Evolutionary conservation across 192 early-diverging fungal species (phyloP), one percentile per base, ranked within the genome.

Genomic region (Podochytrium sp.): DNA sequence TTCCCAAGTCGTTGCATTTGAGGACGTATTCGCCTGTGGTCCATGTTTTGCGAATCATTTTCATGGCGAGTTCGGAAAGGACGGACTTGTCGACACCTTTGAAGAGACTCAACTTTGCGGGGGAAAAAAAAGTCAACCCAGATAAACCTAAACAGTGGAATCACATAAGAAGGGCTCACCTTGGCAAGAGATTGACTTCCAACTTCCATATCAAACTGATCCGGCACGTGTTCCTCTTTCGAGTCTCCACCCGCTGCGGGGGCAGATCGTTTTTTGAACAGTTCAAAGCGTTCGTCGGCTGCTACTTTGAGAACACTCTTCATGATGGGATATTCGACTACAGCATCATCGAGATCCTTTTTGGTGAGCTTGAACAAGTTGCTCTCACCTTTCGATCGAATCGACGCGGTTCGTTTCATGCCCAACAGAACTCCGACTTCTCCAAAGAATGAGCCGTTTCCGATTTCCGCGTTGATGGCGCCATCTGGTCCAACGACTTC

Each of bases 351-450:
- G 55, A 86, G 39, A 27, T 65, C 76, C 27, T 74, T 32, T 42
- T 78, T 81, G 3, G 64, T 74, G 16, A 86, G 30, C 34, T 77
- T 80, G 38, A 85, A 64, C 20, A 80, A n/a, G 41, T 58, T 71
- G 58, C 81, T 78, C 65, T 78, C 74, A 47, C 81, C 76, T 70
- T 85, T 82, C n/a, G 83, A 78, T 62, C 76, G 38, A 66, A 84
- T 81, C 27, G 70, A 69, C 10, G 83, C 80, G 16, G 83, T 84
- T 57, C 83, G 64, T 32, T 66, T 65, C n/a, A 84, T 78, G 33
- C 81, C 76, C 38, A 82, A 58, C 40, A 84, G 34, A 50, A 86
- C 40, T 41, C 83, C 85, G 29, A 84, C 76, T 60, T 86, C 85
- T 3, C 85, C 85, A 73, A 86, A 86, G 59, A 85, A 86, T 4